Conservation (phyloP, 768 basidiomycete species). For the Lyophyllum semitale region DNA sequence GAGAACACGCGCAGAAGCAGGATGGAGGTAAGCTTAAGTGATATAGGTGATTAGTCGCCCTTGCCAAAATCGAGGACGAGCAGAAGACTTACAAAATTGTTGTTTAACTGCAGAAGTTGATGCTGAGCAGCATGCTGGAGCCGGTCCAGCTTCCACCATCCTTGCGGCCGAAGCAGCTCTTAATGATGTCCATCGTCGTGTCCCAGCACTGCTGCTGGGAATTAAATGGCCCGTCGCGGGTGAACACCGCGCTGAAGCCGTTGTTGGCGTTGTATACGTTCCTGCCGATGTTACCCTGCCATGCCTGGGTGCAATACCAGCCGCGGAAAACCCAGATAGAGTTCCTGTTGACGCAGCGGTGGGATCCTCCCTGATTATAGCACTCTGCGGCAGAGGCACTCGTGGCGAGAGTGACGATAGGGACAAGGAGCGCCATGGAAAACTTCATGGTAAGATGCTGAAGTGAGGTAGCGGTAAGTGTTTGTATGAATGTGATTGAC, state of each 20-base stretch:
- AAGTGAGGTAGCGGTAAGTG: not conserved
- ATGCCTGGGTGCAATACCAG: not conserved
- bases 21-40: too few species aligned
- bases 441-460: not conserved
- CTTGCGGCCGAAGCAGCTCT: not conserved
- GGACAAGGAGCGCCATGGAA: not conserved
- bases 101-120: not conserved
- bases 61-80: too few species aligned
- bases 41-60: too few species aligned
- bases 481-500: not conserved
- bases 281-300: not conserved
- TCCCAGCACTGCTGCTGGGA: slow-evolving; percentile 3
- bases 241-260: not conserved
- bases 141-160: not conserved
- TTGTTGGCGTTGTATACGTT: not conserved
- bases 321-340: not conserved
- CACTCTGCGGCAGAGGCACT: not conserved
- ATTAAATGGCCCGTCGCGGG: not conserved
- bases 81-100: not conserved
- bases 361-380: not conserved
- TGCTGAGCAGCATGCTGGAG: not conserved
- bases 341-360: not conserved
- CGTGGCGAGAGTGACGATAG: not conserved
- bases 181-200: not conserved
- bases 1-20: too few species aligned